Base-by-base conservation (phyloP, 176 grass and related monocot species). In the Calamus simplicifolius region DNA sequence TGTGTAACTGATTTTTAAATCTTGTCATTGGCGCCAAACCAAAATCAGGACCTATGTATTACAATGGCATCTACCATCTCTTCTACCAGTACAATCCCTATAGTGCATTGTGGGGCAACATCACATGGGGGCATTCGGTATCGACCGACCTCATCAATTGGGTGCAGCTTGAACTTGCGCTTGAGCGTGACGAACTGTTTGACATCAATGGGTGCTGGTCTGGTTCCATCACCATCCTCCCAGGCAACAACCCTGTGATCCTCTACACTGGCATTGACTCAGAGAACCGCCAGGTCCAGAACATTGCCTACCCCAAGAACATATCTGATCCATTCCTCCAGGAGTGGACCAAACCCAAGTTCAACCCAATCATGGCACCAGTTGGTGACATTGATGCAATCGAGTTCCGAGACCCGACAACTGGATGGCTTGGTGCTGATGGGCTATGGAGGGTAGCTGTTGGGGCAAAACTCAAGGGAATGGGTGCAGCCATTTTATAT, bases 51-150 rank as follows among this genome's bases (percentile, higher is more conserved):
- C 91, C 91, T 14, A 82, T 96, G 86, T 96, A 88, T 72, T 90
- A 85, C 86, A 96, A 87, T 23, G 91, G 91, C 29, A 59, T 90
- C 52, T 96, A 96, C 59, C 91, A 96, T n/a, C 72, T 85, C n/a
- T 90, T 96, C 69, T 96, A 96, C 77, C 92, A 96, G 64, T 96
- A 87, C 29, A 96, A 96, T 51, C 86, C 86, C 17, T 72, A 87
- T 0, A 80, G 80, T 6, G 61, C 86, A 0, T 0, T 77, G 5
- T 85, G 83, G 86, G 92, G 92, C 4, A 60, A 96, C 75, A 90
- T 85, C 68, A 56, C 79, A 23, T 90, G 92, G 92, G 92, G 29
- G 0, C 92, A 96, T 52, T 96, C 86, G 0, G 74, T 90, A 16
- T 90, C 92, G 0, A 90, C 74, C 27, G 91, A 96, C 66, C 80